Evolutionary conservation across 768 basidiomycete species (phyloP).

Genomic region (Fibroporia radiculosa): DNA sequence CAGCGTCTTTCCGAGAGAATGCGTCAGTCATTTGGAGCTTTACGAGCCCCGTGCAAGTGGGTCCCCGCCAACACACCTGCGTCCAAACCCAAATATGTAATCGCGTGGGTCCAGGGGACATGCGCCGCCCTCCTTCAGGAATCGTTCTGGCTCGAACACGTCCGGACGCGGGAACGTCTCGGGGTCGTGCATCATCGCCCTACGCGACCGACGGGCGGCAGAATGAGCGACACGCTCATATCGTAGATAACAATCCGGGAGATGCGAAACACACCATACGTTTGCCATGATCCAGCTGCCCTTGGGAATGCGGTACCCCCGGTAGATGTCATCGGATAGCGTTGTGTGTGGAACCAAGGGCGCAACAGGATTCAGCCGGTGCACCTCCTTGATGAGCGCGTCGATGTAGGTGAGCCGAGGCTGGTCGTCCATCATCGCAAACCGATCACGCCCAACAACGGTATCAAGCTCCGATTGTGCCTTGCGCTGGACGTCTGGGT

Average conservation of each 20-base stretch:
- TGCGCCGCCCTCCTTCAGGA: slow-evolving; percentile 8
- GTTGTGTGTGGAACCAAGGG: slow-evolving; percentile 1
- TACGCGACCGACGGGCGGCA: background rate
- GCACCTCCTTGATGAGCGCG: slow-evolving; percentile 11
- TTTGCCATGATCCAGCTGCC: slow-evolving; percentile 13
- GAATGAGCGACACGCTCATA: too few relatives aligned
- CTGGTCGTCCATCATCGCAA: slow-evolving; percentile 6
- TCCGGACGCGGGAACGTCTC: slow-evolving; percentile 4
- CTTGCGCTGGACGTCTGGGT: slow-evolving; percentile 24
- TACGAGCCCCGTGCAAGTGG: background rate
- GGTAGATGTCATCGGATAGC: slow-evolving; percentile 7
- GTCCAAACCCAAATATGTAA: slow-evolving; percentile 10
- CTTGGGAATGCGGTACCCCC: slow-evolving; percentile 8
- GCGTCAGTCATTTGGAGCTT: background rate
- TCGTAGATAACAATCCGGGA: background rate
- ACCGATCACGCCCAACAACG: slow-evolving; percentile 20
- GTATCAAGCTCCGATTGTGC: slow-evolving; percentile 23
- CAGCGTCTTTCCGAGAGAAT: slow-evolving; percentile 7
- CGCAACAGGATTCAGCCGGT: slow-evolving; percentile 1
- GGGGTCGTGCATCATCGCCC: slow-evolving; percentile 8
- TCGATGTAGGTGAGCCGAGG: slow-evolving; percentile 7
- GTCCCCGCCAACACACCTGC: slow-evolving; percentile 4
- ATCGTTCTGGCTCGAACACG: slow-evolving; percentile 7
- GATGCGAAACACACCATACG: slow-evolving; percentile 8
- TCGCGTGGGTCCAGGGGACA: background rate